Evolutionary conservation across 345 rosid species (phyloP).

Genomic region (Syzygium aromaticum): DNA sequence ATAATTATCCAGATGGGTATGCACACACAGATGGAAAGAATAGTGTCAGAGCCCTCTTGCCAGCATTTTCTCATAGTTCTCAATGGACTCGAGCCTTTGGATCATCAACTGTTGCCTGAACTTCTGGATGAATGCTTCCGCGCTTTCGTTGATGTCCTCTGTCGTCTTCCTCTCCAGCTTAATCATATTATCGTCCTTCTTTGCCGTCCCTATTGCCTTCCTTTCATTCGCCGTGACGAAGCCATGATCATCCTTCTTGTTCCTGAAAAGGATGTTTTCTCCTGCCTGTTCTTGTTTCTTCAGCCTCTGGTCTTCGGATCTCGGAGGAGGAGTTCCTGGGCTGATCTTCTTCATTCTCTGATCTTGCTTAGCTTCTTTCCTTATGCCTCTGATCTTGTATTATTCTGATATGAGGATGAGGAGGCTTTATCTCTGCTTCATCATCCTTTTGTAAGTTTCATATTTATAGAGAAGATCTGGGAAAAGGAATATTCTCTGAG

Average conservation of each 20-base stretch:
- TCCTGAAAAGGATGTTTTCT: not conserved
- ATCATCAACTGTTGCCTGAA: constrained; percentile 57
- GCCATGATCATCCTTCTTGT: not conserved
- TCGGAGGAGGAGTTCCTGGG: not conserved
- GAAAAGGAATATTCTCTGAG: not conserved
- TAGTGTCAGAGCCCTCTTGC: constrained; percentile 29
- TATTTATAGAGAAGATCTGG: not conserved
- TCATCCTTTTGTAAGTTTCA: not conserved
- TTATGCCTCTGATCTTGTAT: not conserved
- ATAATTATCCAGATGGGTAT: not conserved
- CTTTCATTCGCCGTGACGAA: not conserved
- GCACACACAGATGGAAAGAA: not conserved
- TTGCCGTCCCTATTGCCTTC: not conserved
- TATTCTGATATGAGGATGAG: not conserved
- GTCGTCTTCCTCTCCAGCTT: constrained; percentile 44
- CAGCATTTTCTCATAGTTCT: constrained; percentile 51
- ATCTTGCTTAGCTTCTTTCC: not conserved
- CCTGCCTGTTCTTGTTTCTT: not conserved
- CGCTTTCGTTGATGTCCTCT: constrained; percentile 58
- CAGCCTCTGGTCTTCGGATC: not conserved
- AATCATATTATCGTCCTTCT: not conserved
- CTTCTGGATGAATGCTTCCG: constrained; percentile 69
- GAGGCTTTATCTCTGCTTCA: not conserved
- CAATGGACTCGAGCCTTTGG: constrained; percentile 74
- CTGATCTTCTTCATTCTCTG: not conserved